Evolutionary conservation across 2,329 filamentous ascomycete genomes (phyloP).

Genomic region (Fusarium sp.): DNA sequence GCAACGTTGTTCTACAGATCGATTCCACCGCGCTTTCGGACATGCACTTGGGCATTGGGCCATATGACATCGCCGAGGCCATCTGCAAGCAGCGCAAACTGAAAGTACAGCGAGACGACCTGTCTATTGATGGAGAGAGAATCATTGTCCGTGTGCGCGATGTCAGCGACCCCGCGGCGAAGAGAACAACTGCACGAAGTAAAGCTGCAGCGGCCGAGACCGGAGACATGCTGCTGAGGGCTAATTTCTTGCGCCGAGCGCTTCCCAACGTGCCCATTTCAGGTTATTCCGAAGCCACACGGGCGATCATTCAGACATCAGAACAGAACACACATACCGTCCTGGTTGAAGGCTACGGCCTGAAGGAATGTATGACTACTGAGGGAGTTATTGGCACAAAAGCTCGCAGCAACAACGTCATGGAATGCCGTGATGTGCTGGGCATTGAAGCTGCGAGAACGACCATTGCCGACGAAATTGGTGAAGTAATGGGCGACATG

Average conservation of each 20-base stretch:
- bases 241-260: constrained; percentile 85
- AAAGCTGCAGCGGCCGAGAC: constrained; percentile 58
- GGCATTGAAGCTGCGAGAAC: constrained; percentile 93
- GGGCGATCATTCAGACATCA: constrained; percentile 89
- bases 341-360: constrained; percentile 93
- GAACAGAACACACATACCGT: constrained; percentile 76
- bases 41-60: constrained; percentile 82
- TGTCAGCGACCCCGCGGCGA: constrained; percentile 60
- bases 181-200: constrained; percentile 57
- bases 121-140: constrained; percentile 68
- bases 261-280: constrained; percentile 88
- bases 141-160: constrained; percentile 80
- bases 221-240: constrained; percentile 72
- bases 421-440: constrained; percentile 87
- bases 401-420: constrained; percentile 84
- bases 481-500: constrained; percentile 91
- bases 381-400: constrained; percentile 85
- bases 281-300: constrained; percentile 85
- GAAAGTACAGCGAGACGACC: constrained; percentile 74
- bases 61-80: constrained; percentile 77
- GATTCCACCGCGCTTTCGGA: constrained; percentile 82
- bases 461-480: constrained; percentile 91
- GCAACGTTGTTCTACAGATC: constrained; percentile 83
- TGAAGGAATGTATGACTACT: constrained; percentile 90
- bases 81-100: constrained; percentile 87